Evolutionary conservation across 1,139 yeast species (phyloP), one percentile per base, ranked within the genome.

Genomic region (Entelexis sorbosivorans): DNA sequence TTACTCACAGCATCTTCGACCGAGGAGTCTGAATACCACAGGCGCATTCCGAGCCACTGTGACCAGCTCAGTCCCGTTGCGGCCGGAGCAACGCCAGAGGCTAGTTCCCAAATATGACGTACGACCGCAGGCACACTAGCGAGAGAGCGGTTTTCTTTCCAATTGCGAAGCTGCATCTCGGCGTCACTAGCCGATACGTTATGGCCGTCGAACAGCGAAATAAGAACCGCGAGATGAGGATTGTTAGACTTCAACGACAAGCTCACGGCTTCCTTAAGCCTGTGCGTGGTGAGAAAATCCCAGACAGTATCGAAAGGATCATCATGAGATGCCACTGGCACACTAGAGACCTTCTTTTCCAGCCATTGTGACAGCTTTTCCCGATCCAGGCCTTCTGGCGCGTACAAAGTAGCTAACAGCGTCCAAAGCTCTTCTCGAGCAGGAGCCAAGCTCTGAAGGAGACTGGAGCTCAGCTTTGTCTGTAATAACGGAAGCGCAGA

Each of bases 151-250:
- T 68, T 67, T 1, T 66, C 66, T 14, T 64, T 63, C 97, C 97
- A 89, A 47, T 74, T 77, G 3, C 69, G 67, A 22, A 89, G 66
- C 64, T 88, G 96, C 35, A 68, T 66, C 7, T 63, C 59, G 0
- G 96, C 89, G 0, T 72, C 72, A 1, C 11, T 24, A 4, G 10
- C 8, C 14, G 40, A 40, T 59, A 81, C 84, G 29, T 55, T 61
- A 57, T 82, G 80, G 0, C 91, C 76, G 40, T 85, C 95, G 9
- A 83, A 66, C 47, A 84, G 67, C 0, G 95, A 75, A n/a, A 89
- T 66, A 28, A 86, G 61, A 0, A 77, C 79, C 0, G 95, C 79
- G 34, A 89, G 66, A 64, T 88, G 95, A 10, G 75, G 67, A 60
- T 83, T 82, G 13, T 73, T 73, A 0, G 82, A 66, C 22, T 73